Conservation (phyloP, 176 grass and related monocot genomes). For the Oryza australiensis region DNA sequence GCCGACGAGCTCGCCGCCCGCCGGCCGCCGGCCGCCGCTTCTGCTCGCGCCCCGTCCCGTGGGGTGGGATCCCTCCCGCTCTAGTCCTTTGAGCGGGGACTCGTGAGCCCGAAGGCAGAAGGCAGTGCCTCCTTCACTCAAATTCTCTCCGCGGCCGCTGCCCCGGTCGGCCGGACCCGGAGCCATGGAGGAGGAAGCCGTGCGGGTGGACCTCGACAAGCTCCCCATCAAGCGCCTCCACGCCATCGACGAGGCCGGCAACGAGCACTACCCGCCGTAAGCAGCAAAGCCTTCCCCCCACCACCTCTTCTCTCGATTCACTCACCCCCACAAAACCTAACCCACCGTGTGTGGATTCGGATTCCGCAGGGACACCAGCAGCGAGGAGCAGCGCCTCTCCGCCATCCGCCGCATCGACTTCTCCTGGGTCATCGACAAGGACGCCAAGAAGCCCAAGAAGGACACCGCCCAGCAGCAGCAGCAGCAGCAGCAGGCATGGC, state of each 20-base stretch:
- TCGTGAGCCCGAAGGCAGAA: too few relatives aligned
- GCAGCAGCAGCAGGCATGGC: conserved; percentile 38
- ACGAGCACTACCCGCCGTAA: conserved; percentile 91
- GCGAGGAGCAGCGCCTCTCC: conserved; percentile 76
- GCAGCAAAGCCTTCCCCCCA: neutral
- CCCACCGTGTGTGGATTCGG: too few relatives aligned
- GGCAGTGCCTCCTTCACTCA: neutral
- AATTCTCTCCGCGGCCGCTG: neutral
- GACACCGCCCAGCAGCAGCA: conserved; percentile 41
- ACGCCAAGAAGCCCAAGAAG: conserved; percentile 56
- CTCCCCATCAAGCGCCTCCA: conserved; percentile 90
- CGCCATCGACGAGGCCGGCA: conserved; percentile 81
- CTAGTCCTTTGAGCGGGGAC: neutral
- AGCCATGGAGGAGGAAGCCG: conserved; percentile 56
- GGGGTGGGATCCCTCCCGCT: neutral
- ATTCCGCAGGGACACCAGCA: conserved; percentile 55
- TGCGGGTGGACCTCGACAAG: conserved; percentile 82
- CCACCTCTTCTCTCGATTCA: neutral
- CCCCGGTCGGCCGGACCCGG: too few relatives aligned
- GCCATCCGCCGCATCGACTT: conserved; percentile 81
- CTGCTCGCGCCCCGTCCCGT: too few relatives aligned
- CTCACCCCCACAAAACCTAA: too few relatives aligned
- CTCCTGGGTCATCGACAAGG: conserved; percentile 71
- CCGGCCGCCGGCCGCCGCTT: too few relatives aligned
- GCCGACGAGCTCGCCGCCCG: too few relatives aligned